phyloP scores from a whole-genome alignment of 2,329 filamentous ascomycete genomes.

The Berkeleyomyces rouxiae region DNA sequence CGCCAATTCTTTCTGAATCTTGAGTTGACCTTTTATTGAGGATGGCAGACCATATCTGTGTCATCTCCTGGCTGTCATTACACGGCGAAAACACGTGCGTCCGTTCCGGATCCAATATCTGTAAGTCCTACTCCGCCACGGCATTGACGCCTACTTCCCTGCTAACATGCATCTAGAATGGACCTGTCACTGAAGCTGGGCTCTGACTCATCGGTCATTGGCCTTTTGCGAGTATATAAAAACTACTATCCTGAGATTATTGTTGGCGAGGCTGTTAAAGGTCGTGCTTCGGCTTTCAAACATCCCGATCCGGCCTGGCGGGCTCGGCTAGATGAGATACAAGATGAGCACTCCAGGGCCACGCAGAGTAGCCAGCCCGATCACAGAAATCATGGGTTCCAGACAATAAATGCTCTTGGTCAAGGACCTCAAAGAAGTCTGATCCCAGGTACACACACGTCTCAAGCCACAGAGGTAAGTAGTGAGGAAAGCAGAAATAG shows the following conservation, averaged over 20 bases:
- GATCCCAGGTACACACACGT: constrained; percentile 57
- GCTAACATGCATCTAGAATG: constrained; percentile 26
- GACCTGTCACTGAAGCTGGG: constrained; percentile 42
- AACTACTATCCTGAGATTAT: constrained; percentile 86
- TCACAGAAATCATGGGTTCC: constrained; percentile 18
- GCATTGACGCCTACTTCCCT: no score
- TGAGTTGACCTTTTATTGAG: neutral
- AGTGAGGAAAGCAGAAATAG: no score
- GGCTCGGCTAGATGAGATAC: constrained; percentile 48
- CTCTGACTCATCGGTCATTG: constrained; percentile 57
- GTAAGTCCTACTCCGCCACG: constrained; percentile 25
- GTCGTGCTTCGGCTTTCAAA: constrained; percentile 45
- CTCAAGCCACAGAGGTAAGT: constrained; percentile 48
- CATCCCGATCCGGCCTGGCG: constrained; percentile 67
- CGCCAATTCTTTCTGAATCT: neutral
- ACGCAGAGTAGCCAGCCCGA: constrained; percentile 23
- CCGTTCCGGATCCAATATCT: constrained; percentile 69
- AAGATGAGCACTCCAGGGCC: constrained; percentile 36
- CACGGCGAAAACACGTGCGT: constrained; percentile 65
- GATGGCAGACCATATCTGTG: constrained; percentile 41
- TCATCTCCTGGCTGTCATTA: constrained; percentile 63
- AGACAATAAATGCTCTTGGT: constrained; percentile 40
- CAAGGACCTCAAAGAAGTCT: constrained; percentile 18
- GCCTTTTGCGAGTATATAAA: constrained; percentile 67
- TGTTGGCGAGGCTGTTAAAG: constrained; percentile 48